These are phyloP conservation scores for Blastomyces gilchristii DNA, from an alignment of 2,329 filamentous ascomycete genomes.

Conservation along the genomic window DNA sequence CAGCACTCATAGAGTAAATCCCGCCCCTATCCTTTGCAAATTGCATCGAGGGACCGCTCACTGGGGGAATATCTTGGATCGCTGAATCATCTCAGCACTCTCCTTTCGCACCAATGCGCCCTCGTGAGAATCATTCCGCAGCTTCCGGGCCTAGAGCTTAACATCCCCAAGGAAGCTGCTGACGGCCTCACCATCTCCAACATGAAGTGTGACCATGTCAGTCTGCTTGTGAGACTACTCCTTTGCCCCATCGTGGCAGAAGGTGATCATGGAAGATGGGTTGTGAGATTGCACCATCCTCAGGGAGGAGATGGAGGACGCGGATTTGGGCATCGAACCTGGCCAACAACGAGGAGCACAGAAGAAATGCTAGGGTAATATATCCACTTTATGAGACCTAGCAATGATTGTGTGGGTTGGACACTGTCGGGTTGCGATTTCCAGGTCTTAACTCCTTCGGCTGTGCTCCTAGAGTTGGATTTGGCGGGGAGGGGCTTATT, in stretches of 20 bases:
- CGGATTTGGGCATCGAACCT: not conserved
- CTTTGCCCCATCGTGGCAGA: not conserved
- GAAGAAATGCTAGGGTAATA: not conserved
- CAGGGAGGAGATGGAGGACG: not conserved
- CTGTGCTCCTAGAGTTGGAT: too few relatives aligned
- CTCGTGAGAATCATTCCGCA: not conserved
- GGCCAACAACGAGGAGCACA: not conserved
- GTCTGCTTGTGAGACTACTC: conserved; percentile 1
- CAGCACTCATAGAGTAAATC: conserved; percentile 3
- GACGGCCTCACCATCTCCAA: not conserved
- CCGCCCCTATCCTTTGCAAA: not conserved
- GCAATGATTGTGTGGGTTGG: too few relatives aligned
- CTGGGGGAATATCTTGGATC: not conserved
- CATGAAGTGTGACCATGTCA: not conserved
- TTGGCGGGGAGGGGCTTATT: too few relatives aligned
- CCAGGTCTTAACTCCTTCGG: too few relatives aligned
- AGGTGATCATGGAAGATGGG: not conserved
- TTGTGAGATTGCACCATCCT: not conserved
- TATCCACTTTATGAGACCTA: too few relatives aligned
- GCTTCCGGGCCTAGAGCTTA: not conserved
- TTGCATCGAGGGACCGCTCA: conserved; percentile 2
- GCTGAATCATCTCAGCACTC: not conserved
- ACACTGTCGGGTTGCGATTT: too few relatives aligned
- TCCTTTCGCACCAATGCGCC: too few relatives aligned
- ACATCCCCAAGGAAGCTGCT: not conserved